Evolutionary conservation across 176 grass and related monocot species (phyloP), one percentile per base, ranked within the genome.

Genomic region (Tillandsia fasciculata): DNA sequence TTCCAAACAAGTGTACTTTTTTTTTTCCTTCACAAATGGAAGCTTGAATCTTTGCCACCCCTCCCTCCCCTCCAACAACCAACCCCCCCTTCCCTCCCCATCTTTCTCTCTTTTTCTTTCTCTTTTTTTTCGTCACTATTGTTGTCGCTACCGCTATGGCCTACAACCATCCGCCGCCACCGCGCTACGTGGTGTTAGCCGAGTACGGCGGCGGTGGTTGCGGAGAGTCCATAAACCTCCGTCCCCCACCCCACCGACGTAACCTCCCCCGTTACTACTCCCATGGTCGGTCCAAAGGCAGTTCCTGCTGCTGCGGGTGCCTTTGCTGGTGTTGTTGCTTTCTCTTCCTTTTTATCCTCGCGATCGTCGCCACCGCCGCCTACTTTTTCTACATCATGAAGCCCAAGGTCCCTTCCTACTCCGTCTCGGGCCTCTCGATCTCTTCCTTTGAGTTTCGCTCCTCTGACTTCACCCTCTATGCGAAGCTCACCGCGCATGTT

Each of bases 381-480:
- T 91, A 87, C 70, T 14, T 87, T 26, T 77, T 65, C 76, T 52
- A 71, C 49, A 11, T 75, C 18, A 73, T 82, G 83, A 89, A 87
- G 49, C 88, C 92, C 20, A 73, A 85, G 79, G 11, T 78, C 12
- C 88, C 92, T 1, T 87, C 88, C 64, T 96, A 96, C 83, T 89
- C 88, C 11, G 50, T 96, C 3, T 72, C 50, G n/a, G 79, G 76
- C 80, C 84, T 96, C 80, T 80, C 92, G 2, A 15, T 96, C 64
- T 76, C 80, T n/a, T 48, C 63, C 82, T 87, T 96, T 54, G 78
- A 89, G 8, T 83, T 91, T 79, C 69, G 26, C 56, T 53, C 81
- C 59, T 3, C 15, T 9, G 86, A 87, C 59, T 76, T 91, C 29
- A 91, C 88, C 27, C 78, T 96, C 49, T 72, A 87, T 67, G 65